Percentiles rank a stretch among this genome's conserved stretches.
Evolutionary conservation across 1,284 basidiomycete species (phyloP).

Genomic region (Lentinus polychrous): DNA sequence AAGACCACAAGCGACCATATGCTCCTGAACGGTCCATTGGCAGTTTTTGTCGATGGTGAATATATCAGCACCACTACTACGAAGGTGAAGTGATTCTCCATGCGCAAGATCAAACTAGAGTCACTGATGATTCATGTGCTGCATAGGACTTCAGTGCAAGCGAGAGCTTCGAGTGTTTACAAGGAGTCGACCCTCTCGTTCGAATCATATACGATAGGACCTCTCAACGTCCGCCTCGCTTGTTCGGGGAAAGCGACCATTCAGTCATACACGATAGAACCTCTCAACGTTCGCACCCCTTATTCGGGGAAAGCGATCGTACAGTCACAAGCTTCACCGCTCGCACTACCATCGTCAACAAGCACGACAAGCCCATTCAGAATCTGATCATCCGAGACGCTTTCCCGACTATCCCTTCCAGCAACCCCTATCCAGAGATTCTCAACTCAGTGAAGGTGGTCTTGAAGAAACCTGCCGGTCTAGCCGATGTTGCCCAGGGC

Average conservation of each 20-base stretch:
- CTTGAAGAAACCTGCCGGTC: background rate
- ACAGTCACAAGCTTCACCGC: background rate
- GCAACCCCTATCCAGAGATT: background rate
- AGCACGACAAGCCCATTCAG: background rate
- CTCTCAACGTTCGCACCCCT: background rate
- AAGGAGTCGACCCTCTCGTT: conserved; percentile 6
- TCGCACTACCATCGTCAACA: conserved; percentile 5
- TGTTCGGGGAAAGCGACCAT: background rate
- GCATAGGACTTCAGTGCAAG: background rate
- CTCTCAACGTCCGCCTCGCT: background rate
- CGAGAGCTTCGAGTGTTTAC: conserved; percentile 7
- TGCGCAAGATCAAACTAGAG: background rate
- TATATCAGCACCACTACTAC: conserved; percentile 43
- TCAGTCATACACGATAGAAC: background rate
- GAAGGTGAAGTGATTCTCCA: conserved; percentile 20
- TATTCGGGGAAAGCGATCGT: background rate
- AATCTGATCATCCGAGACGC: conserved; percentile 4
- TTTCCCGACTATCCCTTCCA: background rate
- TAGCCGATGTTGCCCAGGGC: conserved; percentile 18
- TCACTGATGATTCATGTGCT: background rate
- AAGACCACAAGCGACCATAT: conserved; percentile 47
- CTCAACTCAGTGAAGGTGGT: conserved; percentile 1
- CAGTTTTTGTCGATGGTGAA: conserved; percentile 40
- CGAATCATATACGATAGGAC: background rate
- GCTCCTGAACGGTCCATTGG: conserved; percentile 37